Percentiles rank a stretch among this genome's conserved stretches.
Conservation (phyloP, 306 rosid genomes). For the Trifolium repens region DNA sequence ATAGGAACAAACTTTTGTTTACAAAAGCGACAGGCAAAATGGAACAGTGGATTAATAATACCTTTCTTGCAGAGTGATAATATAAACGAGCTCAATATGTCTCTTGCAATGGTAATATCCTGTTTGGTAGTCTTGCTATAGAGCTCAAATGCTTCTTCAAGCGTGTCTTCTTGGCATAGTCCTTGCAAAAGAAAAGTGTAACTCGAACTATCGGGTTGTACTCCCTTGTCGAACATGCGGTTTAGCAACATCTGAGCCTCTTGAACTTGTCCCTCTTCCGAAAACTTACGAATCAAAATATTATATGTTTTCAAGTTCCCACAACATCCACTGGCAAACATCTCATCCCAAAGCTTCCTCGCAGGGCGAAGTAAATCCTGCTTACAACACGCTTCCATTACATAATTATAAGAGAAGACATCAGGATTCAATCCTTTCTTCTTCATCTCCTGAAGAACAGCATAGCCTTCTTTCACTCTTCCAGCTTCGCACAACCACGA, state of each 20-base stretch:
- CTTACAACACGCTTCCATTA: constrained; percentile 88
- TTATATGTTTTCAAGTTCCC: constrained; percentile 86
- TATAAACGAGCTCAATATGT: constrained; percentile 56
- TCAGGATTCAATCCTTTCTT: constrained; percentile 73
- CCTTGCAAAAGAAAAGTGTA: constrained; percentile 73
- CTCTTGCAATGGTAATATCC: constrained; percentile 59
- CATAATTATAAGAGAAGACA: constrained; percentile 65
- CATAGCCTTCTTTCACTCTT: constrained; percentile 81
- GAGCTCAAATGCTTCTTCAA: constrained; percentile 74
- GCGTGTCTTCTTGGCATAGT: constrained; percentile 64
- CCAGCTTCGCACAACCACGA: constrained; percentile 77
- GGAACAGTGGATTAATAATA: not conserved
- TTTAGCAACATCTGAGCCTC: constrained; percentile 77
- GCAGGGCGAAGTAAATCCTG: constrained; percentile 87
- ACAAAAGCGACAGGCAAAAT: no score
- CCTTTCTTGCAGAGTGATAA: constrained; percentile 70
- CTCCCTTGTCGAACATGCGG: constrained; percentile 71
- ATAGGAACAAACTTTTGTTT: no score
- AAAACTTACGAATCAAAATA: constrained; percentile 67
- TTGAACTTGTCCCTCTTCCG: constrained; percentile 68
- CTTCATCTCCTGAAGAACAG: constrained; percentile 77
- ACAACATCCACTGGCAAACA: constrained; percentile 75
- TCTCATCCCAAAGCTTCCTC: constrained; percentile 91
- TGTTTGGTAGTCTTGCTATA: constrained; percentile 62
- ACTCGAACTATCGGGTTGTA: constrained; percentile 65